Evolutionary conservation across 2,329 filamentous ascomycete species (phyloP).

Genomic region (Apiospora hydei): DNA sequence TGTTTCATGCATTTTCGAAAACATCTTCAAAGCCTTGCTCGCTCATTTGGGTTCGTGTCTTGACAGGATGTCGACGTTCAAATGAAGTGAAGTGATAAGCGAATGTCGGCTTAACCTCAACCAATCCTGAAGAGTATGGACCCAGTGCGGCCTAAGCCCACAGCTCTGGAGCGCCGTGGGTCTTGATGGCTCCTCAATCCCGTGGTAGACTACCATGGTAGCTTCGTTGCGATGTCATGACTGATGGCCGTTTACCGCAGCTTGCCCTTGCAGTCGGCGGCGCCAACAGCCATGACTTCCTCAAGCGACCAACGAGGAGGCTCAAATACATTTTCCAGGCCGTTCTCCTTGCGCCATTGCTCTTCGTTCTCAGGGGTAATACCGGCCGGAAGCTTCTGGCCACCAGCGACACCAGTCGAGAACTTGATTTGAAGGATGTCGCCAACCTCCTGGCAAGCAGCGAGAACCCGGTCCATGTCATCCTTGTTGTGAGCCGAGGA

Average conservation of each 20-base stretch:
- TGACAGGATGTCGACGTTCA: slow-evolving; percentile 24
- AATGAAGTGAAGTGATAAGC: slow-evolving; percentile 29
- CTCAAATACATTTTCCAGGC: slow-evolving; percentile 74
- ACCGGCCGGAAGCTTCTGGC: slow-evolving; percentile 77
- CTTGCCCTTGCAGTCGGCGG: slow-evolving; percentile 76
- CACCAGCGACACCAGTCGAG: slow-evolving; percentile 93
- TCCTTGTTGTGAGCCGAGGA: slow-evolving; percentile 98
- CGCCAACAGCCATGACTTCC: slow-evolving; percentile 78
- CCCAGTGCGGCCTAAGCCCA: slow-evolving; percentile 33
- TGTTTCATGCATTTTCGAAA: slow-evolving; percentile 12
- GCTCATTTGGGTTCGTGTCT: slow-evolving; percentile 14
- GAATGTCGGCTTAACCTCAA: slow-evolving; percentile 28
- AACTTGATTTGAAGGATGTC: slow-evolving; percentile 95
- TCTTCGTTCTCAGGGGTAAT: slow-evolving; percentile 75
- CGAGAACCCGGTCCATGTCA: slow-evolving; percentile 87
- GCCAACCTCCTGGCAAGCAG: slow-evolving; percentile 91
- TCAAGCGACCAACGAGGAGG: slow-evolving; percentile 86
- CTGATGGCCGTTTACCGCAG: slow-evolving; percentile 61
- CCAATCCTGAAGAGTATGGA: slow-evolving; percentile 32
- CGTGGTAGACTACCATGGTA: slow-evolving; percentile 39
- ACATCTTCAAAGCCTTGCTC: slow-evolving; percentile 15
- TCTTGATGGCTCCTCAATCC: slow-evolving; percentile 33
- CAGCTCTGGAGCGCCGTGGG: slow-evolving; percentile 43
- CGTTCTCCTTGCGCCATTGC: slow-evolving; percentile 68
- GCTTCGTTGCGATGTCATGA: slow-evolving; percentile 25